These are phyloP conservation scores for Scenedesmus sp. DNA, from an alignment of 163 green algal species.

Conservation along the genomic window DNA sequence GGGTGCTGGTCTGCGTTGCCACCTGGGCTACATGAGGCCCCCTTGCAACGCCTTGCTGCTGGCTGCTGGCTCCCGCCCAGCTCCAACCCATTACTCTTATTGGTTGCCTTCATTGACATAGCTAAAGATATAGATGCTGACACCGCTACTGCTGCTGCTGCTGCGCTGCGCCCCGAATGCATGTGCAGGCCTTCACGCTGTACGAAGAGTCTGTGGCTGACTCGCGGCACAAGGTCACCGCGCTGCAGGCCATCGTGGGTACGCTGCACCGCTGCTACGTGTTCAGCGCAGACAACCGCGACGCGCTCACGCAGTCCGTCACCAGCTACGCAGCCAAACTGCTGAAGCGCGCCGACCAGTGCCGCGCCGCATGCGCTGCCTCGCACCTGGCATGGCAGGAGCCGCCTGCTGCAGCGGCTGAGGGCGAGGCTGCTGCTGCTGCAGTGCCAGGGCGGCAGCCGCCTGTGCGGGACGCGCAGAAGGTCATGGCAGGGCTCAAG, in stretches of 20 bases:
- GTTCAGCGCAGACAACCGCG: constrained; percentile 83
- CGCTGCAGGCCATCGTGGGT: constrained; percentile 91
- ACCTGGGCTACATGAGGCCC: not conserved
- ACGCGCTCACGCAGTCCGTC: constrained; percentile 89
- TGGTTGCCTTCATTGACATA: not conserved
- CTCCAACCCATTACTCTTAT: not conserved
- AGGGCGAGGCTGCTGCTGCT: not conserved
- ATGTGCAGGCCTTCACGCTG: constrained; percentile 85
- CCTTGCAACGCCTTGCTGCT: not conserved
- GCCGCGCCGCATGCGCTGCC: constrained; percentile 82
- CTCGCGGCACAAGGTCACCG: constrained; percentile 78
- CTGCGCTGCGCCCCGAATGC: not conserved
- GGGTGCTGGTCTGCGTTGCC: not conserved
- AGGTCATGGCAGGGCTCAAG: constrained; percentile 90
- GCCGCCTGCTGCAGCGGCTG: not conserved
- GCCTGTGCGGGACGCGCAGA: constrained; percentile 70
- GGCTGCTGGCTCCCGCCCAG: not conserved
- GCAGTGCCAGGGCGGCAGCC: constrained; percentile 36
- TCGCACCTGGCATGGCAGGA: constrained; percentile 92
- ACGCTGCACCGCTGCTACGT: constrained; percentile 80
- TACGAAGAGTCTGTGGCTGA: constrained; percentile 95
- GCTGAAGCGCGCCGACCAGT: constrained; percentile 94
- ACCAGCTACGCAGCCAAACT: constrained; percentile 86
- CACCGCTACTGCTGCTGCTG: not conserved
- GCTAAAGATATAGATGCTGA: not conserved